These are phyloP conservation scores for Penicillium nordicum DNA, from an alignment of 2,329 filamentous ascomycete genomes.

Conservation along the genomic window DNA sequence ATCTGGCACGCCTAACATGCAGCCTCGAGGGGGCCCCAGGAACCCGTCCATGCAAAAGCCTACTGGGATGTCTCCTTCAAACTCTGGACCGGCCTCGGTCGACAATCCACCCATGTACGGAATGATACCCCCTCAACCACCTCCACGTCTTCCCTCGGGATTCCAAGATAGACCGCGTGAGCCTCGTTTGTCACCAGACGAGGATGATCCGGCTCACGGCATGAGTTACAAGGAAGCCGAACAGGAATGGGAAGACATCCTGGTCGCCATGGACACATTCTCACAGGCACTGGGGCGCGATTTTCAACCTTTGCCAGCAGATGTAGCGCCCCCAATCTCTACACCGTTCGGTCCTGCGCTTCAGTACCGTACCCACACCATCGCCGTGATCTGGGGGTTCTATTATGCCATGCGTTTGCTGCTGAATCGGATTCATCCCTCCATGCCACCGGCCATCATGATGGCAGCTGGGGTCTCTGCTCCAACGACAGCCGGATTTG, in stretches of 20 bases:
- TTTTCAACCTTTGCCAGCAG: constrained; percentile 71
- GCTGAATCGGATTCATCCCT: constrained; percentile 76
- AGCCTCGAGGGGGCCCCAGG: constrained; percentile 7
- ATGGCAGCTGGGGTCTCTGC: constrained; percentile 78
- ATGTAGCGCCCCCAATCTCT: constrained; percentile 58
- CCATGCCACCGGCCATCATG: constrained; percentile 88
- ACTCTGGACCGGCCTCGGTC: constrained; percentile 7
- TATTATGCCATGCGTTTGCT: constrained; percentile 83
- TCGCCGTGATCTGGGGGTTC: constrained; percentile 82
- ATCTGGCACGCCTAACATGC: constrained; percentile 12
- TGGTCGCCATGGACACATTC: constrained; percentile 42
- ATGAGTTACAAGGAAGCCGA: constrained; percentile 66
- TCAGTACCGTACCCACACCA: constrained; percentile 80
- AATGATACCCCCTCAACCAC: constrained; percentile 46
- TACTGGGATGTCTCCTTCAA: not conserved
- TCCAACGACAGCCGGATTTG: constrained; percentile 65
- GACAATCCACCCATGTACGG: constrained; percentile 45
- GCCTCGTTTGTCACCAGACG: constrained; percentile 15
- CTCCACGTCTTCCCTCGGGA: constrained; percentile 46
- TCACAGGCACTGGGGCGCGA: constrained; percentile 64
- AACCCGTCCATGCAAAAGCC: not conserved
- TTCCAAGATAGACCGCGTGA: constrained; percentile 48
- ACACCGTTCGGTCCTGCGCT: constrained; percentile 80
- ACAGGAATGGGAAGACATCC: constrained; percentile 66
- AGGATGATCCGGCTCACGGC: constrained; percentile 59